These are phyloP conservation scores for Phanerodontia chrysosporium DNA, from an alignment of 768 basidiomycete genomes.

Conservation along the genomic window DNA sequence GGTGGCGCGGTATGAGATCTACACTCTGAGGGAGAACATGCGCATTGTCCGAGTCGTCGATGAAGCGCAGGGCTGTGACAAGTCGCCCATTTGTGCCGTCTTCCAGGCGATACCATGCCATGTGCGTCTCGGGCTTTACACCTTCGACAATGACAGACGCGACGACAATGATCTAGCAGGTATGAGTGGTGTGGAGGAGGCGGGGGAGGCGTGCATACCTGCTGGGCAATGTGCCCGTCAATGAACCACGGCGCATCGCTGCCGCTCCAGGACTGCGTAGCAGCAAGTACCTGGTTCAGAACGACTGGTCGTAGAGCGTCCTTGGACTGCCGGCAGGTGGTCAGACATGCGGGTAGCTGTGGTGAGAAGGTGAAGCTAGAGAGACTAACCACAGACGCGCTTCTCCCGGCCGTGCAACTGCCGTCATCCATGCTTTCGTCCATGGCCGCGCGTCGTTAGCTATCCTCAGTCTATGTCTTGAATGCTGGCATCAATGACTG, in stretches of 20 bases:
- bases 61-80: background rate
- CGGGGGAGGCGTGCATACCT: conserved; percentile 24
- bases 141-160: conserved; percentile 34
- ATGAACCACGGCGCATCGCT: conserved; percentile 36
- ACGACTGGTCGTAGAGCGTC: conserved; percentile 46
- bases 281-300: conserved; percentile 47
- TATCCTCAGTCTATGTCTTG: background rate
- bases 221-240: conserved; percentile 37
- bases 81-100: conserved; percentile 31
- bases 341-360: background rate
- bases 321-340: background rate
- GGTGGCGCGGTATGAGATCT: background rate
- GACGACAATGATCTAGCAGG: conserved; percentile 43
- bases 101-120: conserved; percentile 24
- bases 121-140: background rate
- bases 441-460: background rate
- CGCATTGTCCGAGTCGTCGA: background rate
- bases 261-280: conserved; percentile 35
- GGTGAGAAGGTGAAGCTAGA: background rate
- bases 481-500: no score
- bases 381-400: background rate
- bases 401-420: background rate
- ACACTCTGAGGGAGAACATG: no score
- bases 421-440: background rate
- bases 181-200: conserved; percentile 22